These are phyloP conservation scores for Leccinum pallidistipes DNA, from an alignment of 1,284 basidiomycete species.

Conservation along the genomic window DNA sequence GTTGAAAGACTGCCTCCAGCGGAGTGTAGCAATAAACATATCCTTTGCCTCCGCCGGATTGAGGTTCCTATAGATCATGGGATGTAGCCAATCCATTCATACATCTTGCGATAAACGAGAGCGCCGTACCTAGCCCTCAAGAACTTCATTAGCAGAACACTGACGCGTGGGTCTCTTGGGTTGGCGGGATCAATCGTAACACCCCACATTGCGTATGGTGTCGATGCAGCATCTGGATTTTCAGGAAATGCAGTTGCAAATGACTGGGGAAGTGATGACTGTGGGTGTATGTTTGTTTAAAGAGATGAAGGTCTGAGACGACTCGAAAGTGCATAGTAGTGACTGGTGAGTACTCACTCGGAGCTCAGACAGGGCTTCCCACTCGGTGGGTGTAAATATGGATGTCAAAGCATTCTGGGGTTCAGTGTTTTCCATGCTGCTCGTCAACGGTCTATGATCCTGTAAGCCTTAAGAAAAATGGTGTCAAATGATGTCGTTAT, in stretches of 20 bases:
- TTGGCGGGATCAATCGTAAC: constrained; percentile 58
- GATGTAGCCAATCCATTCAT: background rate
- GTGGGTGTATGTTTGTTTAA: background rate
- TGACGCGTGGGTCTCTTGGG: constrained; percentile 58
- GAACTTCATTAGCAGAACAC: constrained; percentile 78
- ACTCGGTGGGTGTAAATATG: constrained; percentile 67
- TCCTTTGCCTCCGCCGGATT: constrained; percentile 52
- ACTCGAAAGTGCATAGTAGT: background rate
- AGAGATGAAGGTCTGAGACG: background rate
- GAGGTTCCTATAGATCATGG: constrained; percentile 46
- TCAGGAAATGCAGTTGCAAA: constrained; percentile 46
- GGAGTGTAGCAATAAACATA: constrained; percentile 68
- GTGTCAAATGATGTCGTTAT: too few species aligned
- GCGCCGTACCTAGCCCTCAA: constrained; percentile 54
- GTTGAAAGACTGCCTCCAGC: constrained; percentile 73
- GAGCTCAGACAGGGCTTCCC: constrained; percentile 65
- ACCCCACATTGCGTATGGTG: constrained; percentile 66
- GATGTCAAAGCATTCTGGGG: constrained; percentile 67
- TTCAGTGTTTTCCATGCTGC: constrained; percentile 36
- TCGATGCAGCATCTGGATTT: constrained; percentile 47
- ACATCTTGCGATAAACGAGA: background rate
- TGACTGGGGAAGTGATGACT: constrained; percentile 59
- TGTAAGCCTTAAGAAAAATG: too few species aligned
- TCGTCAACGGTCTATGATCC: too few species aligned
- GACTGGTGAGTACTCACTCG: constrained; percentile 41